Conservation (phyloP, 1,139 yeast species). For the Yamadazyma atlantica region DNA sequence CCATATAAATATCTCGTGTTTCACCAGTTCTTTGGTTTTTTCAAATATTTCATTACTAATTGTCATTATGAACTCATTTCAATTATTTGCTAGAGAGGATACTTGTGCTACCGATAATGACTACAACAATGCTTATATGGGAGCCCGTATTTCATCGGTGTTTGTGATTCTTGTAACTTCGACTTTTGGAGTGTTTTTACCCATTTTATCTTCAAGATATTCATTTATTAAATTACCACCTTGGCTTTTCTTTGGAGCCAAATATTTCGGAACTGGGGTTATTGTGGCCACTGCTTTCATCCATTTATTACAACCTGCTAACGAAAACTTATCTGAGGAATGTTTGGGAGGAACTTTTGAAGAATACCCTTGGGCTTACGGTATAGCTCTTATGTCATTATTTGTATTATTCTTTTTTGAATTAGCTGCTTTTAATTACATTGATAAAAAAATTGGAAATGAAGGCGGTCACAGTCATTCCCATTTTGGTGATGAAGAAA, state of each 20-base stretch:
- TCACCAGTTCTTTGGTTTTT: too few relatives aligned
- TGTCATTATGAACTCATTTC: not conserved
- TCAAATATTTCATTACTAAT: too few relatives aligned
- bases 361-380: constrained; percentile 44
- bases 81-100: constrained; percentile 21
- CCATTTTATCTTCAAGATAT: constrained; percentile 55
- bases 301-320: constrained; percentile 80
- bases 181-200: constrained; percentile 58
- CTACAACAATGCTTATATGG: constrained; percentile 41
- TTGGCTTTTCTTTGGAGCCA: constrained; percentile 68
- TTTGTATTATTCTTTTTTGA: constrained; percentile 53
- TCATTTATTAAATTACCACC: constrained; percentile 55
- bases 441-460: constrained; percentile 37
- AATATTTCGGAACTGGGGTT: constrained; percentile 90
- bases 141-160: constrained; percentile 71
- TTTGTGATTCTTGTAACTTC: constrained; percentile 66
- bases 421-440: constrained; percentile 51
- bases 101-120: constrained; percentile 37
- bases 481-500: constrained; percentile 47
- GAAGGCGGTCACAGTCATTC: constrained; percentile 42
- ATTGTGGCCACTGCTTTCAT: constrained; percentile 87
- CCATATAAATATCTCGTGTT: too few relatives aligned
- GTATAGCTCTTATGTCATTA: constrained; percentile 39
- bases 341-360: constrained; percentile 37
- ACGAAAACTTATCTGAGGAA: constrained; percentile 38